phyloP scores from a whole-genome alignment of 305 asterid species.

The Fraxinus greggii region DNA sequence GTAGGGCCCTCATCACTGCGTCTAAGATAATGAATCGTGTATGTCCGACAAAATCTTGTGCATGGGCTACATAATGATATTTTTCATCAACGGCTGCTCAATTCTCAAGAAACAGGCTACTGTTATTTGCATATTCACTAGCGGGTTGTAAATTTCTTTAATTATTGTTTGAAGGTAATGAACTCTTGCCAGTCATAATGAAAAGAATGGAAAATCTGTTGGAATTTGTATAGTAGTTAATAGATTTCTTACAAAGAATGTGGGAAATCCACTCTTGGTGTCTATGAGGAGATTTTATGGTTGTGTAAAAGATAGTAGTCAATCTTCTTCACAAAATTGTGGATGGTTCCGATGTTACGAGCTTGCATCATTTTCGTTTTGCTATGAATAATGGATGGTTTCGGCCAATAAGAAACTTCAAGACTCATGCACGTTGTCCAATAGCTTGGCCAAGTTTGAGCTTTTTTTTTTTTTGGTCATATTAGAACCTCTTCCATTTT shows the following conservation, averaged over 20 bases:
- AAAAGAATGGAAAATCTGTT: slow-evolving; percentile 20
- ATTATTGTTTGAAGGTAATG: slow-evolving; percentile 25
- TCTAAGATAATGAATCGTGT: slow-evolving; percentile 23
- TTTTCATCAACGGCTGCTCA: slow-evolving; percentile 21
- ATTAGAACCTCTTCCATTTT: neutral
- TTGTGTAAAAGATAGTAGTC: slow-evolving; percentile 11
- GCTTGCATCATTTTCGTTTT: neutral
- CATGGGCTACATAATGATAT: neutral
- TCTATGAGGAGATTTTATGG: slow-evolving; percentile 17
- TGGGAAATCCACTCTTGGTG: slow-evolving; percentile 20
- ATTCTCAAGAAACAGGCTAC: slow-evolving; percentile 27
- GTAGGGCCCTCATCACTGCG: slow-evolving; percentile 12
- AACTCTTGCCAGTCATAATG: slow-evolving; percentile 13
- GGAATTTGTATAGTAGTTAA: slow-evolving; percentile 16
- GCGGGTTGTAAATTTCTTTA: slow-evolving; percentile 34
- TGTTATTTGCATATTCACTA: slow-evolving; percentile 32
- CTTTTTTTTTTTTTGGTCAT: too few relatives aligned
- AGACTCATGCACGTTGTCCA: neutral
- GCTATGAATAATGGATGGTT: neutral
- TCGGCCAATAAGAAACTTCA: neutral
- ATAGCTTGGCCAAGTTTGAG: neutral
- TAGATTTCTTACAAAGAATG: slow-evolving; percentile 26
- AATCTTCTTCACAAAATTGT: slow-evolving; percentile 1
- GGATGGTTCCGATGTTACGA: neutral
- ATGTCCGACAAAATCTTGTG: slow-evolving; percentile 8